phyloP scores from a whole-genome alignment of 371 early-diverging fungal genomes.

The Coemansia sp. region DNA sequence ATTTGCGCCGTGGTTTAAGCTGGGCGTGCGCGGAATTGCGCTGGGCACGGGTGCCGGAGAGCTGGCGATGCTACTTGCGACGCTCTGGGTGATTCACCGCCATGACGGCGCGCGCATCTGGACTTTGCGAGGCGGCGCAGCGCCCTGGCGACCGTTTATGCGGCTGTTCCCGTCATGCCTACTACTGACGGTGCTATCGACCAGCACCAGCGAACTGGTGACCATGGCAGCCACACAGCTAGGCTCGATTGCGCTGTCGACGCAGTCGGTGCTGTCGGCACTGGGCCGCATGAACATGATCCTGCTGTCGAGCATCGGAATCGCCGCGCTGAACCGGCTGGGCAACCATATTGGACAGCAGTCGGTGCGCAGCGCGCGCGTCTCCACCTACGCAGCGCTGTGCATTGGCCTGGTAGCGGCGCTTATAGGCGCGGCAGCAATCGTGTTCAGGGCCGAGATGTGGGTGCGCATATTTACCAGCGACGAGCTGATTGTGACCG shows the following conservation, averaged over 20 bases:
- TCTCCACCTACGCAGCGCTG: conserved; percentile 42
- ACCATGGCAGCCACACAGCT: conserved; percentile 46
- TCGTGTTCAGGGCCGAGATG: conserved; percentile 42
- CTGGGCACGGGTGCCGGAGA: conserved; percentile 32
- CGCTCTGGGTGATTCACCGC: conserved; percentile 18
- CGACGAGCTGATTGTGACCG: conserved; percentile 23
- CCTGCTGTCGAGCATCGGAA: conserved; percentile 46
- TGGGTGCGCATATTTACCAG: conserved; percentile 65
- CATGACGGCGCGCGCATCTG: conserved; percentile 29
- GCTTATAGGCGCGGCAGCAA: conserved; percentile 42
- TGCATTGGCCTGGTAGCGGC: conserved; percentile 28
- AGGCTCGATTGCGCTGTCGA: conserved; percentile 51
- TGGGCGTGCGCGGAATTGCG: conserved; percentile 50
- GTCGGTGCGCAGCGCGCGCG: conserved; percentile 49
- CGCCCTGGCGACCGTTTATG: conserved; percentile 40
- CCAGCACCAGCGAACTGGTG: conserved; percentile 38
- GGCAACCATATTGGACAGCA: conserved; percentile 72
- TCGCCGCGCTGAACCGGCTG: conserved; percentile 76
- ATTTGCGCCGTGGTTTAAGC: conserved; percentile 28
- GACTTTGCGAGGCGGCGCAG: conserved; percentile 12
- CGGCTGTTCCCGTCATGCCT: conserved; percentile 28
- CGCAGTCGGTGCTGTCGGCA: conserved; percentile 56
- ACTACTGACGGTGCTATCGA: conserved; percentile 32
- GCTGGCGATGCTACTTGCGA: conserved; percentile 30
- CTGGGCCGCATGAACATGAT: conserved; percentile 37